Conservation (phyloP, 805 yeast genomes). For the Wickerhamiella alocasiicola region DNA sequence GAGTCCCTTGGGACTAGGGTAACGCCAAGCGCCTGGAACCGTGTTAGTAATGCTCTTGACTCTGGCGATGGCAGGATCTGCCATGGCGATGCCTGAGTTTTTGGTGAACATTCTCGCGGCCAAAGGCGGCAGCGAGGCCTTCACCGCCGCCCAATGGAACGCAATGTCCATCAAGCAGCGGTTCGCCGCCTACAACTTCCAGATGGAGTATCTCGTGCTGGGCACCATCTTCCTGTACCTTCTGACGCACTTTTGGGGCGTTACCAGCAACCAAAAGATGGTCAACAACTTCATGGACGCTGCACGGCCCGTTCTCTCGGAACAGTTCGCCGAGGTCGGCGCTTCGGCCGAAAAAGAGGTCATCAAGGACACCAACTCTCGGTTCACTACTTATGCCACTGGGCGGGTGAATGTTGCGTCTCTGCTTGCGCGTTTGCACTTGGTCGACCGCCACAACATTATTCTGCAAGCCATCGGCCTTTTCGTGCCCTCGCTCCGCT, state of each 20-base stretch:
- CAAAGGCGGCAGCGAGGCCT: conserved; percentile 13
- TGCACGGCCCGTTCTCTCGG: conserved; percentile 40
- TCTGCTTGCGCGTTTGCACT: conserved; percentile 45
- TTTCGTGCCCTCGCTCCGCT: conserved; percentile 44
- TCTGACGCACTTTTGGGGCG: conserved; percentile 46
- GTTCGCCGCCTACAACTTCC: conserved; percentile 57
- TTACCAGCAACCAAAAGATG: conserved; percentile 39
- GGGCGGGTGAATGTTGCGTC: conserved; percentile 72
- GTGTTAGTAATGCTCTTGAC: conserved; percentile 9
- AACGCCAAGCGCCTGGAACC: too few relatives aligned
- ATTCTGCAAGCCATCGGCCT: conserved; percentile 55
- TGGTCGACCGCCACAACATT: conserved; percentile 71
- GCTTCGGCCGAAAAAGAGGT: conserved; percentile 27
- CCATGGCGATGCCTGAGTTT: conserved; percentile 6
- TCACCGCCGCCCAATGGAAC: conserved; percentile 38
- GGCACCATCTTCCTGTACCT: conserved; percentile 40
- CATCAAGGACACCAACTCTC: conserved; percentile 51
- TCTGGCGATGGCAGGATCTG: conserved; percentile 1
- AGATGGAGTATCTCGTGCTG: conserved; percentile 49
- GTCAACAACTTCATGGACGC: conserved; percentile 44
- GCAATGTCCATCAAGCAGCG: conserved; percentile 49
- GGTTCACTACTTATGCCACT: conserved; percentile 62
- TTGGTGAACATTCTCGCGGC: conserved; percentile 4
- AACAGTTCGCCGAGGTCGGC: conserved; percentile 74
- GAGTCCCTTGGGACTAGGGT: too few relatives aligned